Conservation (phyloP, 2,329 filamentous ascomycete genomes). For the Gaeumannomyces tritici region DNA sequence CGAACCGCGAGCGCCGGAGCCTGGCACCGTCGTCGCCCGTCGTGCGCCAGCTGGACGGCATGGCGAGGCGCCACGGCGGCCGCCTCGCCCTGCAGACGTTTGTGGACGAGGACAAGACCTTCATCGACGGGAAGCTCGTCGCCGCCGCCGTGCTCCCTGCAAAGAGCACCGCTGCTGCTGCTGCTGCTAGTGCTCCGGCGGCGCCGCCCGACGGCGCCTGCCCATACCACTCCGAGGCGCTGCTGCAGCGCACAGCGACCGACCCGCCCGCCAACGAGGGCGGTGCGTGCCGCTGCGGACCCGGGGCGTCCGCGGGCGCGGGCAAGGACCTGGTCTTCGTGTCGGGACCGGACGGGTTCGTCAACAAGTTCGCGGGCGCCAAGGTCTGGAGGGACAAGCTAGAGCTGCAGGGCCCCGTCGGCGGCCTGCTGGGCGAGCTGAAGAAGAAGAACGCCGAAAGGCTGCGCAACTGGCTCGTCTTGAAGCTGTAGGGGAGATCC, state of each 20-base stretch:
- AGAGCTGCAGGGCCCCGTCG: slow-evolving; percentile 66
- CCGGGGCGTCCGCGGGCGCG: slow-evolving; percentile 18
- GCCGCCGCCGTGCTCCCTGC: slow-evolving; percentile 9
- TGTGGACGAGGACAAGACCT: slow-evolving; percentile 68
- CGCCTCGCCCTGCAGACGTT: slow-evolving; percentile 62
- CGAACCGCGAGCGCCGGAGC: slow-evolving; percentile 58
- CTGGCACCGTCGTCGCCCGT: slow-evolving; percentile 46
- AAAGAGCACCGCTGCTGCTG: slow-evolving; percentile 4
- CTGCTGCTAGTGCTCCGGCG: background rate
- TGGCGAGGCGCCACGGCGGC: slow-evolving; percentile 48
- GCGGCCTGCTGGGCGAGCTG: slow-evolving; percentile 57
- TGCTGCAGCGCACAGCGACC: slow-evolving; percentile 13
- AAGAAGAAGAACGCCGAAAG: slow-evolving; percentile 31
- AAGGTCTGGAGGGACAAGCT: slow-evolving; percentile 66
- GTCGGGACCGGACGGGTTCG: slow-evolving; percentile 85
- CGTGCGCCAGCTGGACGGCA: slow-evolving; percentile 49
- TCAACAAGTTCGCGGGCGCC: slow-evolving; percentile 68
- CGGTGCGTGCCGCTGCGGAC: slow-evolving; percentile 15
- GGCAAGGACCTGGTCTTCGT: slow-evolving; percentile 64
- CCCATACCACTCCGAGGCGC: slow-evolving; percentile 14
- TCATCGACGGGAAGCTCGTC: slow-evolving; percentile 39
- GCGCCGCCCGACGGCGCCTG: slow-evolving; percentile 6
- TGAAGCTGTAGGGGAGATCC: slow-evolving; percentile 33
- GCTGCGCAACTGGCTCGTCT: slow-evolving; percentile 36
- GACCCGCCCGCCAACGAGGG: slow-evolving; percentile 11